Conservation (phyloP, 148 eudicot species). For the Arctostaphylos glauca region DNA sequence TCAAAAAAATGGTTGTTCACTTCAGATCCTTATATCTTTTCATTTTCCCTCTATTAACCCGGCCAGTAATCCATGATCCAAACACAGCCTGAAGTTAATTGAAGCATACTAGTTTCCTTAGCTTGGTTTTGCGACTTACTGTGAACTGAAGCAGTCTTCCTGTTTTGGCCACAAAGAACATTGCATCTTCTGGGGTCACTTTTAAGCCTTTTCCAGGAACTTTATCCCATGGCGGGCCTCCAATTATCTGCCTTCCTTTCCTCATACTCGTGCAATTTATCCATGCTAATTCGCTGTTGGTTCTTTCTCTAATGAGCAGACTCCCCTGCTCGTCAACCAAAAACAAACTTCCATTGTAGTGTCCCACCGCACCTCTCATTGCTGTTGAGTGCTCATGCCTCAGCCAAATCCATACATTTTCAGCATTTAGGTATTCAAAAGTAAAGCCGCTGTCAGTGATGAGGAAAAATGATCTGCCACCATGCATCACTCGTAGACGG, state of each 20-base stretch:
- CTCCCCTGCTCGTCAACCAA: slow-evolving; percentile 57
- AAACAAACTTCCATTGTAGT: slow-evolving; percentile 77
- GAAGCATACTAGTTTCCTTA: background rate
- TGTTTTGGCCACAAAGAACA: slow-evolving; percentile 65
- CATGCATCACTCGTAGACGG: slow-evolving; percentile 59
- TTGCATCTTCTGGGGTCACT: slow-evolving; percentile 49
- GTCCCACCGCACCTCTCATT: slow-evolving; percentile 60
- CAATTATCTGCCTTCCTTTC: slow-evolving; percentile 53
- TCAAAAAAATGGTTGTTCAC: background rate
- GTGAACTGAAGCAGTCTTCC: slow-evolving; percentile 74
- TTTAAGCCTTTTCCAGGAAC: slow-evolving; percentile 26
- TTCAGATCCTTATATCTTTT: background rate
- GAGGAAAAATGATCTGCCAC: slow-evolving; percentile 62
- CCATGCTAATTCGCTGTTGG: slow-evolving; percentile 49
- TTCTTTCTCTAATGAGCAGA: slow-evolving; percentile 69
- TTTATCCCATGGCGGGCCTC: slow-evolving; percentile 85
- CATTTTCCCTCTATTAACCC: background rate
- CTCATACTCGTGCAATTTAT: slow-evolving; percentile 73
- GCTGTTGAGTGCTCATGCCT: slow-evolving; percentile 55
- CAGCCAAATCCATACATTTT: slow-evolving; percentile 68
- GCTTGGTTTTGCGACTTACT: slow-evolving; percentile 46
- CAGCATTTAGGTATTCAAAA: slow-evolving; percentile 59
- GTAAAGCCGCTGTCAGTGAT: slow-evolving; percentile 46
- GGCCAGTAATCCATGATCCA: background rate
- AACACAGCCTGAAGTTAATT: background rate